These are phyloP conservation scores for Solanum boliviense DNA, from an alignment of 257 asterid species.

Conservation along the genomic window DNA sequence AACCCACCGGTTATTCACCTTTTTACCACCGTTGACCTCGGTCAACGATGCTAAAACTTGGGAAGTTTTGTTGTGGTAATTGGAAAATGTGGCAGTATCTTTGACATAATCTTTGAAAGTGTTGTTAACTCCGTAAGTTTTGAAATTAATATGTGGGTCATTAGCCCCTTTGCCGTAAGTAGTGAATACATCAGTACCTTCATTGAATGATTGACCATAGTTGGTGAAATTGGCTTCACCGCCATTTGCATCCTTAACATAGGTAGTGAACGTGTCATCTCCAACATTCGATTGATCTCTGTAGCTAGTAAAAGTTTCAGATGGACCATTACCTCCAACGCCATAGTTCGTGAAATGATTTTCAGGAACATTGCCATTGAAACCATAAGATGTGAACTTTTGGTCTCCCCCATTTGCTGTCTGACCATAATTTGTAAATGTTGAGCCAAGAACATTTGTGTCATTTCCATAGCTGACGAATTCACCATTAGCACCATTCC, in stretches of 20 bases:
- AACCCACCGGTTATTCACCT: constrained; percentile 35
- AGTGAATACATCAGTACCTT: constrained; percentile 65
- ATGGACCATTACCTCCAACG: constrained; percentile 40
- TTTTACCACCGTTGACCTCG: constrained; percentile 14
- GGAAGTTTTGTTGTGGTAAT: constrained; percentile 34
- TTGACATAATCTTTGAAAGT: constrained; percentile 59
- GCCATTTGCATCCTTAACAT: constrained; percentile 44
- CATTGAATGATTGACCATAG: constrained; percentile 68
- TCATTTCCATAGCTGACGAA: constrained; percentile 52
- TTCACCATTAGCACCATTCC: constrained; percentile 43
- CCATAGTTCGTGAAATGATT: constrained; percentile 58
- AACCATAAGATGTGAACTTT: constrained; percentile 52
- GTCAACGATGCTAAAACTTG: constrained; percentile 6
- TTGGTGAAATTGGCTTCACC: constrained; percentile 31
- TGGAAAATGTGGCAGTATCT: constrained; percentile 31
- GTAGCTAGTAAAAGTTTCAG: constrained; percentile 48
- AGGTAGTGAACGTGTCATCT: constrained; percentile 56
- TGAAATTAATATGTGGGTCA: constrained; percentile 24
- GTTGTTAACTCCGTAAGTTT: constrained; percentile 48
- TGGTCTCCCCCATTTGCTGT: constrained; percentile 39
- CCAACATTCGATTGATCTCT: constrained; percentile 77
- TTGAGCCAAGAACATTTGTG: constrained; percentile 58
- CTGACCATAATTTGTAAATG: constrained; percentile 58
- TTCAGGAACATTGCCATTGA: constrained; percentile 37
- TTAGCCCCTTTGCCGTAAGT: constrained; percentile 38